Evolutionary conservation across 179 eudicot genomes (phyloP).

Genomic region (Silene vulgaris): DNA sequence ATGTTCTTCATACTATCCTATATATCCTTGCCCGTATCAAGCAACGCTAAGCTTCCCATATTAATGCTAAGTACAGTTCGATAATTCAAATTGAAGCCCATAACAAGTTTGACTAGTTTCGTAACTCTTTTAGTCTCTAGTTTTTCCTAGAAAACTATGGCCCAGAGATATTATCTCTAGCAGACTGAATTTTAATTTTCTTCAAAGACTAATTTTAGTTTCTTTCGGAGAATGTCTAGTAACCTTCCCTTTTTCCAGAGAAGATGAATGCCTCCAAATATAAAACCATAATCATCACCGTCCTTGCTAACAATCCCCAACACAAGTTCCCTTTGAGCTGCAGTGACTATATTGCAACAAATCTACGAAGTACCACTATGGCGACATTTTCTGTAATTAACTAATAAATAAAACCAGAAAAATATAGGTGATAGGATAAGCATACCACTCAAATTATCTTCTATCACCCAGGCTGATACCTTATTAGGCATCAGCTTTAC

Average conservation of each 20-base stretch:
- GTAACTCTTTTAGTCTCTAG: neutral
- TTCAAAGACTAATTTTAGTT: conserved; percentile 10
- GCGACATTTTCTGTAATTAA: conserved; percentile 17
- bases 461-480: conserved; percentile 22
- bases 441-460: conserved; percentile 22
- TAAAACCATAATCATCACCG: neutral
- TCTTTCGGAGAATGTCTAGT: conserved; percentile 10
- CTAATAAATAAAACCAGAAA: conserved; percentile 10
- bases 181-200: conserved; percentile 11
- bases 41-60: conserved; percentile 20
- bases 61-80: conserved; percentile 15
- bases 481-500: conserved; percentile 28
- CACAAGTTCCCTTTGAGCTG: conserved; percentile 3
- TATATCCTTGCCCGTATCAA: conserved; percentile 13
- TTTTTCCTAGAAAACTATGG: neutral
- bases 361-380: conserved; percentile 11
- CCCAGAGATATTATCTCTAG: conserved; percentile 14
- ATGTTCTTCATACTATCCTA: conserved; percentile 8
- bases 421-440: conserved; percentile 13
- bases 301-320: conserved; percentile 13
- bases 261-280: conserved; percentile 15
- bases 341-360: conserved; percentile 13
- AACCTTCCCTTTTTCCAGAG: conserved; percentile 14
- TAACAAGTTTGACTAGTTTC: conserved; percentile 16
- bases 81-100: conserved; percentile 14